phyloP scores from a whole-genome alignment of 2,329 filamentous ascomycete genomes.

The Phoma sp. region DNA sequence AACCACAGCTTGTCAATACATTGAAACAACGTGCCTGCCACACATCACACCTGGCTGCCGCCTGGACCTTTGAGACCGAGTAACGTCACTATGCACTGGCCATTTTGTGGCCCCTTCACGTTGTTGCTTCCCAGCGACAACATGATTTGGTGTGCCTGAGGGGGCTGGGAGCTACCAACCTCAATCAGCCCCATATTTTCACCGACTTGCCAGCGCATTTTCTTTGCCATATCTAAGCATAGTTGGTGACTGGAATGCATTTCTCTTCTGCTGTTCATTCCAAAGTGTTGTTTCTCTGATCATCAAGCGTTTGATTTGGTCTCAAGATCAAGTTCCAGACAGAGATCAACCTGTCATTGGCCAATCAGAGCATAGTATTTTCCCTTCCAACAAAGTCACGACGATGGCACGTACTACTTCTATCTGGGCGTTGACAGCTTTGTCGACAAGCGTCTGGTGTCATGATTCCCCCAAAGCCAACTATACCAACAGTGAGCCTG shows the following conservation, averaged over 20 bases:
- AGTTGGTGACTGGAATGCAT: neutral
- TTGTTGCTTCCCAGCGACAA: constrained; percentile 25
- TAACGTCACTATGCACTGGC: constrained; percentile 24
- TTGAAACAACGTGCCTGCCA: neutral
- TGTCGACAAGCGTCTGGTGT: constrained; percentile 25
- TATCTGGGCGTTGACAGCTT: constrained; percentile 24
- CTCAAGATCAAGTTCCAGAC: neutral
- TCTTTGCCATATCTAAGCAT: constrained; percentile 1
- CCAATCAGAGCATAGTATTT: constrained; percentile 22
- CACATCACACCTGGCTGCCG: neutral
- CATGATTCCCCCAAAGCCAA: constrained; percentile 12
- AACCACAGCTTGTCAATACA: neutral
- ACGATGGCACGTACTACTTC: constrained; percentile 28
- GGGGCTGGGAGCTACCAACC: constrained; percentile 33
- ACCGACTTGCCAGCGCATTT: constrained; percentile 11
- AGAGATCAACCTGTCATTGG: neutral
- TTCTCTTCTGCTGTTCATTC: neutral
- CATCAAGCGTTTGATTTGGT: neutral
- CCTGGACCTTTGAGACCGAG: neutral
- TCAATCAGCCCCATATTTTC: constrained; percentile 30
- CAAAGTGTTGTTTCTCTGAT: neutral
- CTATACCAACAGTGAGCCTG: constrained; percentile 21
- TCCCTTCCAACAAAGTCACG: constrained; percentile 8
- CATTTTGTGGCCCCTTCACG: constrained; percentile 18
- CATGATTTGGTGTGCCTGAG: constrained; percentile 25